Base-by-base conservation (phyloP, 1,284 basidiomycete genomes). In the Ceratobasidium sp. region DNA sequence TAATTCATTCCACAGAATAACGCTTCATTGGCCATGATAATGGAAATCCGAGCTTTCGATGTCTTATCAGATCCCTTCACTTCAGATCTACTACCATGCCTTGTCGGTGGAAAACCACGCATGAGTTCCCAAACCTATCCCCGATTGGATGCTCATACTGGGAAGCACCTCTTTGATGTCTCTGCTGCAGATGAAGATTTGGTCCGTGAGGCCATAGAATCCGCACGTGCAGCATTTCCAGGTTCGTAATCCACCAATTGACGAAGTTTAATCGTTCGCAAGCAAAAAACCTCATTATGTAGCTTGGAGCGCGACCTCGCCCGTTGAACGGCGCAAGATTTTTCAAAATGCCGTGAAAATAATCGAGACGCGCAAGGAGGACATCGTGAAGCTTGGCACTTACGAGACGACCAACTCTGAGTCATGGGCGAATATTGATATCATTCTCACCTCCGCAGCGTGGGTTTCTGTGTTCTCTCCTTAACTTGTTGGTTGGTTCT, bases 21-120 rank as follows among this genome's bases (percentile, higher is more conserved):
- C n/a, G 7, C n/a, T n/a, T 23, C 17, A 20, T n/a, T 51, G 20
- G 3, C 39, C 13, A 33, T 17, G 20, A 42, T 8, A 23, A 63
- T 63, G 60, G 3, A 39, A 26, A 42, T 2, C n/a, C 60, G 26
- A 28, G 37, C 13, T 5, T 17, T 71, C n/a, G 68, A 74, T 42
- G 54, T 76, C 28, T 35, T 65, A 26, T 60, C 54, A 5, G n/a
- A 54, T 47, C 63, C 74, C 8, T 33, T 65, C 15, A 63, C 76
- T 13, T 51, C 37, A 7, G 17, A 42, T 66, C 76, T 37, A 7
- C 60, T 83, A 3, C 83, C 83, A 8, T 81, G 80, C 76, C 79
- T 81, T 68, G 63, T 84, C 76, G 77, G 80, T 76, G 82, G 81
- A 64, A 60, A 80, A 47, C 71, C 80, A 13, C 80, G 77, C 51